These are phyloP conservation scores for Encephalitozoon romaleae DNA, from an alignment of 371 early-diverging fungal genomes.

Conservation along the genomic window DNA sequence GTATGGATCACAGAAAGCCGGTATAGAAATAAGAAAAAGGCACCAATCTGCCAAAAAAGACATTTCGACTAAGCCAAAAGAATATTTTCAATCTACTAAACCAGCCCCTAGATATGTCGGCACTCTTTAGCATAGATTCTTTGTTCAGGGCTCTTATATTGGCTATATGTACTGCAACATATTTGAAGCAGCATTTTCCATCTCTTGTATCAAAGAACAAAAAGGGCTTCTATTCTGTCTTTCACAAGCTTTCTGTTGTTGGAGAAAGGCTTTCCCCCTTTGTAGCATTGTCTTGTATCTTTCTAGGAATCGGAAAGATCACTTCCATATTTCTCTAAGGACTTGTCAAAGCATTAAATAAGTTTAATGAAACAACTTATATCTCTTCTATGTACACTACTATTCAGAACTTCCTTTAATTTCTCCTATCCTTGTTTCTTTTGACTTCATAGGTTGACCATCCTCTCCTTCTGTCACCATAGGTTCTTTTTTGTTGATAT, in stretches of 20 bases:
- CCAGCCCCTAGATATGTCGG: conserved; percentile 58
- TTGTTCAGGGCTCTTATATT: conserved; percentile 68
- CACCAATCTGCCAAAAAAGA: background rate
- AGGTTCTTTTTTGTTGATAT: background rate
- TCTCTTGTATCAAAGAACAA: conserved; percentile 66
- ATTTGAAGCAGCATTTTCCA: conserved; percentile 68
- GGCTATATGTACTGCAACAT: conserved; percentile 69
- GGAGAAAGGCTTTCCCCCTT: conserved; percentile 57
- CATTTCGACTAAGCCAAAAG: background rate
- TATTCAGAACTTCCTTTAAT: conserved; percentile 3
- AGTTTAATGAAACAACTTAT: conserved; percentile 5
- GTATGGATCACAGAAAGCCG: background rate
- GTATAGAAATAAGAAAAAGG: background rate
- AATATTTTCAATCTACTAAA: background rate
- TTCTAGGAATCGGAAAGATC: conserved; percentile 37
- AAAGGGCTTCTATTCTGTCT: conserved; percentile 62
- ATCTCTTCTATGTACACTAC: background rate
- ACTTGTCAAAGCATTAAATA: background rate
- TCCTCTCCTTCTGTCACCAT: background rate
- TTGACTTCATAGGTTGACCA: background rate
- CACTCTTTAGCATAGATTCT: conserved; percentile 70
- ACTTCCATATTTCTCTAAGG: conserved; percentile 42
- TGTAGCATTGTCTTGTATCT: conserved; percentile 41
- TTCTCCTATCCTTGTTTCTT: background rate
- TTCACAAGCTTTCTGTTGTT: conserved; percentile 48